Percentiles rank a stretch among this genome's conserved stretches.
Conservation (phyloP, 139 green algal species). For the Ostreobium quekettii region DNA sequence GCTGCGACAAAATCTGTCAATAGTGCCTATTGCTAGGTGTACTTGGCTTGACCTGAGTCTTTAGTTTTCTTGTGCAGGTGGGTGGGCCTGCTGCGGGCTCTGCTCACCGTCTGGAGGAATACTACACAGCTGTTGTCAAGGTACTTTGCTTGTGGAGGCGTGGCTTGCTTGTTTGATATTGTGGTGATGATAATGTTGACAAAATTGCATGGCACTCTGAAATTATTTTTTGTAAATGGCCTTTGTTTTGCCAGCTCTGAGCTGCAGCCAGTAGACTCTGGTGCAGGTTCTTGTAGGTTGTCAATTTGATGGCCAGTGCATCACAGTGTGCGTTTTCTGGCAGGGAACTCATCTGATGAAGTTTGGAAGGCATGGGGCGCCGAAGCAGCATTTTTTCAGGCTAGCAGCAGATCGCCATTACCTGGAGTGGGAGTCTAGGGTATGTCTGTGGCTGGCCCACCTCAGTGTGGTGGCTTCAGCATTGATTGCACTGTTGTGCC, state of each 20-base stretch:
- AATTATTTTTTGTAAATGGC: not conserved
- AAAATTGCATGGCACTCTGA: not conserved
- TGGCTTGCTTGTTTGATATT: no score
- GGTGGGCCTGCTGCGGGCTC: not conserved
- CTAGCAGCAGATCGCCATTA: not conserved
- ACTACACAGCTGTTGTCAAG: conserved; percentile 10
- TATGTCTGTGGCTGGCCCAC: not conserved
- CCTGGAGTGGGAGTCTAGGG: conserved; percentile 13
- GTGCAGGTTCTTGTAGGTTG: not conserved
- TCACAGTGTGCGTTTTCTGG: not conserved
- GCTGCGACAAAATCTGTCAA: no score
- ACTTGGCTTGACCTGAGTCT: no score
- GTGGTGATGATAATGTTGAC: no score
- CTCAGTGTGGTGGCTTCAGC: not conserved
- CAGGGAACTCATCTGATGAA: conserved; percentile 15
- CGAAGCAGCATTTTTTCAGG: conserved; percentile 10
- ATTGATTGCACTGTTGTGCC: not conserved
- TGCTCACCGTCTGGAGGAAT: conserved; percentile 11
- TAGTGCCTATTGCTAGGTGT: no score
- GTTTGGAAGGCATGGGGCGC: conserved; percentile 1
- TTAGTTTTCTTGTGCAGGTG: conserved; percentile 1
- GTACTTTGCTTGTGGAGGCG: no score
- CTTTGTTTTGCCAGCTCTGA: conserved; percentile 5
- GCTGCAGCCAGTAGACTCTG: not conserved
- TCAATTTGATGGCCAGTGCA: not conserved